Evolutionary conservation across 2,329 filamentous ascomycete species (phyloP).

Genomic region (Aspergillus uvarum): DNA sequence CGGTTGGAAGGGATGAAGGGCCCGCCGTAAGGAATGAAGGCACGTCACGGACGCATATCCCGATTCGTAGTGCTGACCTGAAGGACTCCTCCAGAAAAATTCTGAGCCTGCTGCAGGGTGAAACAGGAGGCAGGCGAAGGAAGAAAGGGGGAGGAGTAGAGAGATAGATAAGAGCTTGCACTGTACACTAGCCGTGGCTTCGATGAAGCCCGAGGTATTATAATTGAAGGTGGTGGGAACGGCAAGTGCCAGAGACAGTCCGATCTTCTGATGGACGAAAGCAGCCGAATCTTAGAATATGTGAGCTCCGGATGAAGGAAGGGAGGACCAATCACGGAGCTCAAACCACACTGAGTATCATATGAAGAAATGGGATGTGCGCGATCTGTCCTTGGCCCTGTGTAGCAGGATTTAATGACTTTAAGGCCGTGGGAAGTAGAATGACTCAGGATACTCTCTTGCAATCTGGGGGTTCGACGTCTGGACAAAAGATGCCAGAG

Average conservation of each 20-base stretch:
- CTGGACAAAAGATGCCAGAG: constrained; percentile 5
- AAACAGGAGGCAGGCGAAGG: not conserved
- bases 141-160: not conserved
- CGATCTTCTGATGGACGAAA: constrained; percentile 18
- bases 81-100: constrained; percentile 3
- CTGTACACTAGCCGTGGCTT: not conserved
- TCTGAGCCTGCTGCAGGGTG: constrained; percentile 8
- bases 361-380: constrained; percentile 19
- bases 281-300: constrained; percentile 13
- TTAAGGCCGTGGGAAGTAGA: not conserved
- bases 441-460: not conserved
- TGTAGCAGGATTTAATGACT: constrained; percentile 15
- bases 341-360: constrained; percentile 14
- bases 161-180: constrained; percentile 1
- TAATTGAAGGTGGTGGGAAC: not conserved
- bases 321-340: constrained; percentile 15
- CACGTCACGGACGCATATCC: constrained; percentile 30
- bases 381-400: constrained; percentile 15
- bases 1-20: constrained; percentile 22
- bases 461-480: not conserved
- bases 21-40: constrained; percentile 29
- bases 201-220: not conserved
- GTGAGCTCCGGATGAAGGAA: constrained; percentile 12
- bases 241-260: not conserved
- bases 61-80: constrained; percentile 8